Conservation (phyloP, 345 rosid genomes). For the Viola odorata region DNA sequence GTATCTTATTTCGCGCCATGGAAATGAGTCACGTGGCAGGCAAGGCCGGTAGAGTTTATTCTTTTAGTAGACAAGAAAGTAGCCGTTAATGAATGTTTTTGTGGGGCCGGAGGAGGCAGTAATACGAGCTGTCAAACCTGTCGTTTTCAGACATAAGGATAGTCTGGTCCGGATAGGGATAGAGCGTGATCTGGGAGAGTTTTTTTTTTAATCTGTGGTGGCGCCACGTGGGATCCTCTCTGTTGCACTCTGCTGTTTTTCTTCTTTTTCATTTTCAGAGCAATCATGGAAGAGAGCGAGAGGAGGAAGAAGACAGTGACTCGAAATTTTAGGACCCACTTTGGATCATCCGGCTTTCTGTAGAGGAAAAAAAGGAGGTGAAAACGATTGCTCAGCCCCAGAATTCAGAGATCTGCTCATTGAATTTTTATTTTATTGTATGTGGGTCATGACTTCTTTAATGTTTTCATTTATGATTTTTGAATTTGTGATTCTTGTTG, state of each 20-base stretch:
- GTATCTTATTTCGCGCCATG: conserved; percentile 26
- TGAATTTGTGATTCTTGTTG: too few species aligned
- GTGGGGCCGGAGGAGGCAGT: conserved; percentile 21
- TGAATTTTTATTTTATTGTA: neutral
- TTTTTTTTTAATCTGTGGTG: too few species aligned
- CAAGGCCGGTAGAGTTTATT: neutral
- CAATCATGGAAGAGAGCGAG: neutral
- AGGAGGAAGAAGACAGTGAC: neutral
- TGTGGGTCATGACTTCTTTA: neutral
- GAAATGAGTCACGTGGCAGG: conserved; percentile 40
- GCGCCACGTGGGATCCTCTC: conserved; percentile 24
- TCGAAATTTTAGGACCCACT: conserved; percentile 9
- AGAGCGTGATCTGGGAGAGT: too few species aligned
- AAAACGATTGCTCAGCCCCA: conserved; percentile 9
- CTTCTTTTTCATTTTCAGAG: too few species aligned
- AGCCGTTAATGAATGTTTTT: conserved; percentile 33
- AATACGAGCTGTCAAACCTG: neutral
- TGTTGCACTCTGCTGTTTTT: neutral
- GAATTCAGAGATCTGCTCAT: neutral
- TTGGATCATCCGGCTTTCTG: neutral
- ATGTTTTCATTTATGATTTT: neutral
- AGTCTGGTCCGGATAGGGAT: too few species aligned
- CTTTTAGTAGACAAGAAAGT: conserved; percentile 5
- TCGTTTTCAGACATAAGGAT: too few species aligned
- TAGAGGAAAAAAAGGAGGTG: neutral